Base-by-base conservation (phyloP, 345 rosid species). In the Cardamine occulta region DNA sequence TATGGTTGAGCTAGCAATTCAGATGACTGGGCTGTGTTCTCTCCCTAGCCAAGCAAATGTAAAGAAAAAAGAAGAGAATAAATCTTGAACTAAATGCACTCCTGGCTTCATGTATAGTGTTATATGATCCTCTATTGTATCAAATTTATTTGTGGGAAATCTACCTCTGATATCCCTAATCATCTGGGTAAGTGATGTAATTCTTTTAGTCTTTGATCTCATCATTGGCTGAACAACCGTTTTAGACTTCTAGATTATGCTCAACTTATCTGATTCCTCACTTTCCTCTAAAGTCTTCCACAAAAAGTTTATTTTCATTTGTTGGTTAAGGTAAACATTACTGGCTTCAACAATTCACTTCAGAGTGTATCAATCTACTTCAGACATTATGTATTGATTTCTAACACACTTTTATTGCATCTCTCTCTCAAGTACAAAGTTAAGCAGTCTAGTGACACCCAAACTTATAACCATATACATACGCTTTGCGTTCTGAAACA, bases 81-180 rank as follows among this genome's bases (percentile, higher is more conserved):
- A 29, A 40, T 53, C 49, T 76, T 69, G 17, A 53, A 61, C 40
- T 76, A n/a, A 61, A 69, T 39, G 13, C 21, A 37, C 29, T 58
- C 53, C 5, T 67, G 35, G 26, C 24, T 37, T 58, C 51, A 60
- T 68, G 74, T 76, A 76, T 76, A 76, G 74, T 42, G 39, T 48
- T 61, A 76, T 69, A 23, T 75, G 35, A 37, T 58, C 68, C 28
- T 55, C 48, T 71, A 26, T 47, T 28, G 5, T 28, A 32, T 49
- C 29, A 67, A 57, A 60, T 59, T 39, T 59, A 28, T 49, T 18
- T 58, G 62, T 66, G 39, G 18, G 45, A 74, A 21, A 55, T 55
- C 48, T 34, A 21, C 37, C 54, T 54, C 47, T 73, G 45, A 63
- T 14, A 11, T 42, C 48, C 24, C 26, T 21, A 40, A 54, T 24